These are phyloP conservation scores for Trichoderma brevicompactum DNA, from an alignment of 2,329 filamentous ascomycete genomes.

Conservation along the genomic window DNA sequence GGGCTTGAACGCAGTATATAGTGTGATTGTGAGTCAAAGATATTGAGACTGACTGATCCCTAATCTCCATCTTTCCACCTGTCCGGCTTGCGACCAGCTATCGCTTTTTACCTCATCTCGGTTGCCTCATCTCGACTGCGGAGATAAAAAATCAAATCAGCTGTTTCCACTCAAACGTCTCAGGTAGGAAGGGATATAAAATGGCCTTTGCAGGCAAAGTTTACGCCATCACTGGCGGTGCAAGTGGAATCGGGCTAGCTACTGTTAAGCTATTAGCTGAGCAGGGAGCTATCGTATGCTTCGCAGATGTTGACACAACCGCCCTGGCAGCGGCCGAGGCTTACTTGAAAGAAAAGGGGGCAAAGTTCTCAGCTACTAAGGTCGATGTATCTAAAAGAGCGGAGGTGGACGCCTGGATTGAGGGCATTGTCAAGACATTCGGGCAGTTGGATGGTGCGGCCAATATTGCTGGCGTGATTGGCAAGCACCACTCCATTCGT, in stretches of 20 bases:
- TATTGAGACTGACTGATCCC: not conserved
- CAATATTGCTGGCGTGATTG: constrained; percentile 59
- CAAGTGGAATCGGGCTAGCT: constrained; percentile 51
- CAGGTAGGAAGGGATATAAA: not conserved
- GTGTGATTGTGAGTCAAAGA: constrained; percentile 5
- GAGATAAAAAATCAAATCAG: not conserved
- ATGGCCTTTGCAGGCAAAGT: constrained; percentile 38
- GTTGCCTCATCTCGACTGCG: not conserved
- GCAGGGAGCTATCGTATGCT: constrained; percentile 46
- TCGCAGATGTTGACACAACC: constrained; percentile 45
- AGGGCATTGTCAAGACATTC: constrained; percentile 50
- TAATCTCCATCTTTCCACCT: not conserved
- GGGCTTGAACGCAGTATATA: constrained; percentile 10
- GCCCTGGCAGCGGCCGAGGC: constrained; percentile 39
- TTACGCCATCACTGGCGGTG: constrained; percentile 49
- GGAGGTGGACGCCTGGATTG: constrained; percentile 58
- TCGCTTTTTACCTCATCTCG: not conserved
- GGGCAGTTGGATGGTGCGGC: constrained; percentile 59
- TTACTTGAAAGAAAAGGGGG: constrained; percentile 37
- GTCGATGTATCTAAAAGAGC: constrained; percentile 54
- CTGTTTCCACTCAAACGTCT: not conserved
- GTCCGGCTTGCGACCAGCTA: not conserved
- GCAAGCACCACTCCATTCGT: constrained; percentile 47
- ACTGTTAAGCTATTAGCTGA: constrained; percentile 45
- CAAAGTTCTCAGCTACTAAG: constrained; percentile 43